Evolutionary conservation across 2,329 filamentous ascomycete genomes (phyloP).

Genomic region (Blumeriella jaapii): DNA sequence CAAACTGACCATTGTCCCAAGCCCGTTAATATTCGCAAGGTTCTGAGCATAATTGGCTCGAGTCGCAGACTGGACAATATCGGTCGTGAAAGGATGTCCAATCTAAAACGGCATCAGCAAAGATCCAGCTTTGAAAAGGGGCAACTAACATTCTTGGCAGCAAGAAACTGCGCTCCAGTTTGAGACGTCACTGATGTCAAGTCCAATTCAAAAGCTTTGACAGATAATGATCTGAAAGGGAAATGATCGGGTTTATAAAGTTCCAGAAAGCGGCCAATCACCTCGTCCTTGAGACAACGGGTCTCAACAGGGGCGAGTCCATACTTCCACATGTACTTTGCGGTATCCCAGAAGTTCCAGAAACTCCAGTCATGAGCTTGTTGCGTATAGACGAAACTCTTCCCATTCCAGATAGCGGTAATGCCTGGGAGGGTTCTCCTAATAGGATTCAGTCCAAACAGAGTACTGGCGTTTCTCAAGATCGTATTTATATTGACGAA

Average conservation of each 20-base stretch:
- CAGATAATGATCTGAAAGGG: slow-evolving; percentile 67
- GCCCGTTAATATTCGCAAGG: slow-evolving; percentile 69
- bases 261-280: slow-evolving; percentile 61
- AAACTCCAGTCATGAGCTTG: slow-evolving; percentile 50
- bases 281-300: slow-evolving; percentile 58
- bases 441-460: slow-evolving; percentile 56
- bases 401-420: slow-evolving; percentile 77
- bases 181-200: slow-evolving; percentile 53
- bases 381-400: slow-evolving; percentile 57
- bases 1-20: slow-evolving; percentile 84
- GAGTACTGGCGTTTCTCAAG: slow-evolving; percentile 58
- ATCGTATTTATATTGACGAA: slow-evolving; percentile 82
- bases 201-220: slow-evolving; percentile 54
- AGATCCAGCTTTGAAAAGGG: background rate
- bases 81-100: slow-evolving; percentile 53
- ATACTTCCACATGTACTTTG: slow-evolving; percentile 76
- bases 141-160: slow-evolving; percentile 42
- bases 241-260: slow-evolving; percentile 77
- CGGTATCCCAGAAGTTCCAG: slow-evolving; percentile 78
- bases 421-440: slow-evolving; percentile 36
- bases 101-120: slow-evolving; percentile 36
- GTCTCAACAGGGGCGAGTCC: slow-evolving; percentile 67
- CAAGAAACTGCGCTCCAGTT: slow-evolving; percentile 64
- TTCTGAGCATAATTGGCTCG: slow-evolving; percentile 94
- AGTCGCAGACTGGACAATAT: slow-evolving; percentile 83